Base-by-base conservation (phyloP, 148 eudicot genomes). In the Rhododendron simsii region DNA sequence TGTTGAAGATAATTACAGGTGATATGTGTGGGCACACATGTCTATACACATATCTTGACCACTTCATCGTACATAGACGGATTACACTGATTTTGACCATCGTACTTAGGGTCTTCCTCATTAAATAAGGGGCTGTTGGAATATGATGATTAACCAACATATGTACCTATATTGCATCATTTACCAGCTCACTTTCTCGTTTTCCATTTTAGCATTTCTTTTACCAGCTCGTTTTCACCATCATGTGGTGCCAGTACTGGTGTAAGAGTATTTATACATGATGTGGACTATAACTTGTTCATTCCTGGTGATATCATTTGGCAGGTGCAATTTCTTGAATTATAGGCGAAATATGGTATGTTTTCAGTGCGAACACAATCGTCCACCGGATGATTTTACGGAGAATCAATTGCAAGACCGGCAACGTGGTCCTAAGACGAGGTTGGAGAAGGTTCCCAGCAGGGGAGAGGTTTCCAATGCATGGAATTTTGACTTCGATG, bases 401-500 rank as follows among this genome's bases (percentile, higher is more conserved):
- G 98, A 94, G 84, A 92, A 80, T 87, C 95, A 94, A 89, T 73
- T 88, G 86, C 91, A 93, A 80, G 94, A 85, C 11, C 91, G 90
- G 87, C 94, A 89, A 84, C 90, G 67, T 82, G 91, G 93, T 83
- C 89, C 92, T 18, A 80, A 78, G 78, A 69, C 87, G 35, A 93
- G 90, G 86, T 69, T 47, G 74, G 95, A 89, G 85, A 93, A 89
- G 83, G 84, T 86, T 81, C 86, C 90, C 59, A 81, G 80, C 84
- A 93, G 93, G 89, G 87, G 82, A 79, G 95, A 94, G 61, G 87
- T 96, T 89, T 91, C 96, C 26, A 92, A 94, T 87, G 98, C 99
- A n/a, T 97, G 99, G 99, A 97, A 97, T 89, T 95, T 95, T 81
- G 98, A 97, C 89, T 97, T 97, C 85, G 99, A 97, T 83, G 99